These are phyloP conservation scores for Dispira simplex DNA, from an alignment of 192 early-diverging fungal genomes.

Conservation along the genomic window DNA sequence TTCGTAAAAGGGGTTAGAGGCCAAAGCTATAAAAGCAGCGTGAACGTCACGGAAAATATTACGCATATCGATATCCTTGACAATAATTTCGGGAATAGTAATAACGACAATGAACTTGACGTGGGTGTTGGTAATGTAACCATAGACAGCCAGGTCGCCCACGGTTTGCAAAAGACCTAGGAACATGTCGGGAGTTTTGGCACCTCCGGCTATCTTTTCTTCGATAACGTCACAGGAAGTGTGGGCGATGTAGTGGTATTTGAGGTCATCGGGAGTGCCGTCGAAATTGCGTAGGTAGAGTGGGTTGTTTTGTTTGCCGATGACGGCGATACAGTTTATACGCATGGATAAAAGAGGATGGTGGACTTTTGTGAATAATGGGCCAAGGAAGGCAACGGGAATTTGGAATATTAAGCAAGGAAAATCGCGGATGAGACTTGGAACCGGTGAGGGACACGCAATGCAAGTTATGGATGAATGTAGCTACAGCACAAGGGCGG, in stretches of 20 bases:
- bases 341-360: not conserved
- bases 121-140: slow-evolving; percentile 79
- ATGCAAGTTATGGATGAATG: too few relatives aligned
- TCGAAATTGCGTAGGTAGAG: slow-evolving; percentile 71
- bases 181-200: slow-evolving; percentile 64
- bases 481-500: too few relatives aligned
- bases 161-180: slow-evolving; percentile 76
- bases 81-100: slow-evolving; percentile 47
- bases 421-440: too few relatives aligned
- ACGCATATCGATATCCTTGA: slow-evolving; percentile 73
- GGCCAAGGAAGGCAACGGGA: too few relatives aligned
- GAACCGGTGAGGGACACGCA: too few relatives aligned
- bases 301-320: slow-evolving; percentile 52
- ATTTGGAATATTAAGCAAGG: too few relatives aligned
- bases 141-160: slow-evolving; percentile 83
- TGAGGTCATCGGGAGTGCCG: slow-evolving; percentile 54
- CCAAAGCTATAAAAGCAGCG: slow-evolving; percentile 58
- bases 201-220: slow-evolving; percentile 38
- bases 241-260: slow-evolving; percentile 85
- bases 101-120: slow-evolving; percentile 57
- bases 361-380: too few relatives aligned
- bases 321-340: slow-evolving; percentile 9
- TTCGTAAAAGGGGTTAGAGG: slow-evolving; percentile 81
- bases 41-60: slow-evolving; percentile 68
- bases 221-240: slow-evolving; percentile 85